A percentile compares a stretch with the other conserved stretches of the same genome.
Evolutionary conservation across 306 rosid species (phyloP).

Genomic region (Corylus avellana): DNA sequence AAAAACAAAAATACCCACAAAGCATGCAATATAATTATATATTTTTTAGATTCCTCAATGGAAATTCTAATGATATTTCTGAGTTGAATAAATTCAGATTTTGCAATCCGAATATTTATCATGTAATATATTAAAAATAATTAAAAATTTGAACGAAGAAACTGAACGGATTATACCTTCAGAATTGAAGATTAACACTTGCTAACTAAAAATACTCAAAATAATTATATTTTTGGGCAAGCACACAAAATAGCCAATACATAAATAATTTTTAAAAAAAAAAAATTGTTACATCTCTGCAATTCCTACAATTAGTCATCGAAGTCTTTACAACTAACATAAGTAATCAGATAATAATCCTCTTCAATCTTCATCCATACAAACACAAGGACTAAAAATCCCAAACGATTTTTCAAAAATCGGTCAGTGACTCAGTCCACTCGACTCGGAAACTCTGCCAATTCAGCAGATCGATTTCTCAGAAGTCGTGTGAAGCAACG

Average conservation of each 20-base stretch:
- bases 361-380: background rate
- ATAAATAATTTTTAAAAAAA: background rate
- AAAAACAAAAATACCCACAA: too few species aligned
- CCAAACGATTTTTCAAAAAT: background rate
- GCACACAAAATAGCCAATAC: background rate
- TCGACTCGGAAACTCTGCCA: background rate
- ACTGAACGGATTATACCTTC: too few species aligned
- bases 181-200: background rate
- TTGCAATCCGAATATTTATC: too few species aligned
- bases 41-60: too few species aligned
- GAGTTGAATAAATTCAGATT: too few species aligned
- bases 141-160: too few species aligned
- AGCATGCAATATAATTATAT: too few species aligned
- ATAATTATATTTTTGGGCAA: background rate
- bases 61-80: too few species aligned
- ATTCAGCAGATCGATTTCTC: constrained; percentile 46
- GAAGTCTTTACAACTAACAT: background rate
- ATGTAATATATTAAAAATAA: too few species aligned
- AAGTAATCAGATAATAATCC: background rate
- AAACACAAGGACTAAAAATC: background rate
- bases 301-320: background rate
- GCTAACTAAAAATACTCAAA: background rate
- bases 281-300: background rate
- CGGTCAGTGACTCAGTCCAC: background rate
- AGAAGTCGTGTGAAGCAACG: constrained; percentile 55